Evolutionary conservation across 345 rosid species (phyloP).

Genomic region (Eucalyptus microcorys): DNA sequence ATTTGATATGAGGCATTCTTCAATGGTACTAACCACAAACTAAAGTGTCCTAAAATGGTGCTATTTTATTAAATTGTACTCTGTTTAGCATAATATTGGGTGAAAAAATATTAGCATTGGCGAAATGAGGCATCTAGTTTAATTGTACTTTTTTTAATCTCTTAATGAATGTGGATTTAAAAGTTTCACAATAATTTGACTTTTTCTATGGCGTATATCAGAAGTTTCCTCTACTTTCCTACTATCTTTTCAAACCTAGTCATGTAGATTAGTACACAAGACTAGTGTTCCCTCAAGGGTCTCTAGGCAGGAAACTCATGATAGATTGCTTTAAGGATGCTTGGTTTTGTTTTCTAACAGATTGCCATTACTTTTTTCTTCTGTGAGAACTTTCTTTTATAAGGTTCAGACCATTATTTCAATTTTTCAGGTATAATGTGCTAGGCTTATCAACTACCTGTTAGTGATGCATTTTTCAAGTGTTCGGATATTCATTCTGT

Average conservation of each 20-base stretch:
- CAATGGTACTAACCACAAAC: neutral
- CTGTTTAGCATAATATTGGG: neutral
- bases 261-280: neutral
- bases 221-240: neutral
- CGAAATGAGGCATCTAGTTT: neutral
- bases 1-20: neutral
- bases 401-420: neutral
- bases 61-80: neutral
- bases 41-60: neutral
- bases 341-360: neutral
- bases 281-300: neutral
- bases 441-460: conserved; percentile 69
- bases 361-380: neutral
- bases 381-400: neutral
- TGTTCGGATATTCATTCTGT: conserved; percentile 45
- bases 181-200: neutral
- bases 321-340: neutral
- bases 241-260: neutral
- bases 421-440: conserved; percentile 59
- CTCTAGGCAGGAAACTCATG: neutral
- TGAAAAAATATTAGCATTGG: neutral
- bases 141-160: neutral
- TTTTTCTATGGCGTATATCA: neutral
- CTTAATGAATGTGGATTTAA: neutral
- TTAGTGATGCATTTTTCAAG: conserved; percentile 72